phyloP scores from a whole-genome alignment of 108 stramenopile genomes.

The Poteriospumella lacustris region DNA sequence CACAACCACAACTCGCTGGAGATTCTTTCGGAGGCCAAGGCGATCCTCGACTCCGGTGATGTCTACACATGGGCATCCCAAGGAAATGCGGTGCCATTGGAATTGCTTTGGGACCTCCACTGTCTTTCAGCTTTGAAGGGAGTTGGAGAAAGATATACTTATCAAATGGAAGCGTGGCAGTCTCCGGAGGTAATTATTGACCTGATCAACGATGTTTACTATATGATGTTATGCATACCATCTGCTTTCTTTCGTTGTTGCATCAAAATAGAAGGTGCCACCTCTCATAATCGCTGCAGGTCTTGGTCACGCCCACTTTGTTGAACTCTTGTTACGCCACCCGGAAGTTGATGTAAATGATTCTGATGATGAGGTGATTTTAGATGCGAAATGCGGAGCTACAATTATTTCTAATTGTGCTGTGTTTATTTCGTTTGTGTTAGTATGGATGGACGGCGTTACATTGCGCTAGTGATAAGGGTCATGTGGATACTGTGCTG shows the following conservation, averaged over 20 bases:
- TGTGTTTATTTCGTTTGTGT: constrained; percentile 8
- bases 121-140: constrained; percentile 7
- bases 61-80: constrained; percentile 6
- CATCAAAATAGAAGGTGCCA: constrained; percentile 7
- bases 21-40: constrained; percentile 6
- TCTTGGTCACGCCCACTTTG: constrained; percentile 6
- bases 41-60: constrained; percentile 6
- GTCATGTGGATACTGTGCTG: constrained; percentile 6
- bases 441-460: constrained; percentile 6
- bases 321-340: constrained; percentile 7
- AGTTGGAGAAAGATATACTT: constrained; percentile 8
- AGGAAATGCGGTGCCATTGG: constrained; percentile 6
- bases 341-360: constrained; percentile 7
- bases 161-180: constrained; percentile 6
- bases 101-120: constrained; percentile 6
- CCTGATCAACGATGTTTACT: constrained; percentile 7
- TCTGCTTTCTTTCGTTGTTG: constrained; percentile 7
- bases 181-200: constrained; percentile 7
- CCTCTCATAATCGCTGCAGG: constrained; percentile 6
- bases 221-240: constrained; percentile 8
- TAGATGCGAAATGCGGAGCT: constrained; percentile 6
- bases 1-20: constrained; percentile 6
- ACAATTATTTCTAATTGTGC: constrained; percentile 9
- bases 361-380: constrained; percentile 8
- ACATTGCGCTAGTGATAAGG: constrained; percentile 7